These are phyloP conservation scores for Debaryomyces singareniensis DNA, from an alignment of 1,139 yeast genomes.

Conservation along the genomic window DNA sequence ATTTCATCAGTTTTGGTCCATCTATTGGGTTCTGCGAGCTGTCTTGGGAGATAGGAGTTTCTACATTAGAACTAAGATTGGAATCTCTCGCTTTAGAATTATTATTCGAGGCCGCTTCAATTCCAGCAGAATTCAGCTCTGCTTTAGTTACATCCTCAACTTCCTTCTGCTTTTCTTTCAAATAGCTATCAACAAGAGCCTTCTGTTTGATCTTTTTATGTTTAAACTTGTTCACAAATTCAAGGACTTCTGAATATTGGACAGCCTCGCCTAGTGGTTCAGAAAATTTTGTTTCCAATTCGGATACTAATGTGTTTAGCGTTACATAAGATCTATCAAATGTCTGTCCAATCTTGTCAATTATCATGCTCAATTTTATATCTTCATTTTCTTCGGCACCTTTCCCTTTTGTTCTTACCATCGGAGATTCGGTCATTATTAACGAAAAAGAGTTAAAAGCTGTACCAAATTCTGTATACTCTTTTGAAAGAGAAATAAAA, in stretches of 20 bases:
- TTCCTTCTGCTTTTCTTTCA: slow-evolving; percentile 40
- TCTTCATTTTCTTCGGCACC: slow-evolving; percentile 14
- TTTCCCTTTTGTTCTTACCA: slow-evolving; percentile 13
- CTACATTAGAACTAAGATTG: slow-evolving; percentile 22
- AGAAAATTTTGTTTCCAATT: slow-evolving; percentile 64
- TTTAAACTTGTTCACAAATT: slow-evolving; percentile 64
- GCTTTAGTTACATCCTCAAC: slow-evolving; percentile 34
- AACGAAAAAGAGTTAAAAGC: slow-evolving; percentile 69
- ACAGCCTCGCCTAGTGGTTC: slow-evolving; percentile 85
- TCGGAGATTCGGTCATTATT: slow-evolving; percentile 41
- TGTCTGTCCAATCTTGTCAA: slow-evolving; percentile 73
- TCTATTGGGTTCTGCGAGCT: slow-evolving; percentile 7
- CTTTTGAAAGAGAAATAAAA: slow-evolving; percentile 58
- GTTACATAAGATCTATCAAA: slow-evolving; percentile 68
- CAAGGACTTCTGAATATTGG: slow-evolving; percentile 63
- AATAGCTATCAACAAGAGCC: slow-evolving; percentile 48
- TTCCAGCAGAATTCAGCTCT: slow-evolving; percentile 33
- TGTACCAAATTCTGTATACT: slow-evolving; percentile 65
- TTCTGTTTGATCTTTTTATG: slow-evolving; percentile 64
- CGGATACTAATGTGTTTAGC: slow-evolving; percentile 61
- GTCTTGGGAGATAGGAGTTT: slow-evolving; percentile 7
- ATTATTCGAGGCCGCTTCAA: slow-evolving; percentile 26
- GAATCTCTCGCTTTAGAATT: slow-evolving; percentile 21
- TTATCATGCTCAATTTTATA: slow-evolving; percentile 31
- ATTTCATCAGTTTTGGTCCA: background rate